Conservation (phyloP, 140 eudicot species). For the Oenanthe javanica region DNA sequence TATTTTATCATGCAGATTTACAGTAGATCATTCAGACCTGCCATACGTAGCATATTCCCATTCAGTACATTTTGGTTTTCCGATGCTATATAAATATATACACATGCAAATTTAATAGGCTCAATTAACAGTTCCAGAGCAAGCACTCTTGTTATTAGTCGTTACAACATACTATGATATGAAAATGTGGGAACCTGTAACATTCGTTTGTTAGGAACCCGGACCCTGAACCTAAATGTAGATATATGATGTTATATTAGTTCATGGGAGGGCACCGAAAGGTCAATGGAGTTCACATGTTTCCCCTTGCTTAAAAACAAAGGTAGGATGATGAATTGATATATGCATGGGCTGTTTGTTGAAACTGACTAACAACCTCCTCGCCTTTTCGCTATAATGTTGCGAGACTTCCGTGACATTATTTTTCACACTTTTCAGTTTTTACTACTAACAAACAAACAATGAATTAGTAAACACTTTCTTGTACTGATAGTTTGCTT, state of each 20-base stretch:
- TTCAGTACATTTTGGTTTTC: background rate
- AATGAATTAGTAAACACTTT: background rate
- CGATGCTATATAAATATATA: background rate
- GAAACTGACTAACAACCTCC: background rate
- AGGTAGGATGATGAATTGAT: slow-evolving; percentile 5
- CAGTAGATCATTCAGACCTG: background rate
- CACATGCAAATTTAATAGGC: background rate
- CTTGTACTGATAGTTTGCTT: background rate
- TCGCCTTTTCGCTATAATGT: background rate
- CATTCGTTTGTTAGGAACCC: too few relatives aligned
- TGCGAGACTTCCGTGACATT: slow-evolving; percentile 17
- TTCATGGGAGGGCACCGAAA: slow-evolving; percentile 8
- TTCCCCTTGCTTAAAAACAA: background rate
- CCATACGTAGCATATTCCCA: background rate
- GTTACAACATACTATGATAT: too few relatives aligned
- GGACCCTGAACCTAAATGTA: too few relatives aligned
- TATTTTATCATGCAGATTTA: background rate
- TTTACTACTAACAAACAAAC: background rate
- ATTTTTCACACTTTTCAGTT: background rate
- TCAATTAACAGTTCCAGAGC: too few relatives aligned
- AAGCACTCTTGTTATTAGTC: too few relatives aligned
- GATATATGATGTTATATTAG: background rate
- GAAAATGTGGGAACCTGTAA: too few relatives aligned
- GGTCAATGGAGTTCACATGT: slow-evolving; percentile 15
- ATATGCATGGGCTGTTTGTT: slow-evolving; percentile 2